Evolutionary conservation across 2,329 filamentous ascomycete species (phyloP).

Genomic region (Neoarthrinium moseri): DNA sequence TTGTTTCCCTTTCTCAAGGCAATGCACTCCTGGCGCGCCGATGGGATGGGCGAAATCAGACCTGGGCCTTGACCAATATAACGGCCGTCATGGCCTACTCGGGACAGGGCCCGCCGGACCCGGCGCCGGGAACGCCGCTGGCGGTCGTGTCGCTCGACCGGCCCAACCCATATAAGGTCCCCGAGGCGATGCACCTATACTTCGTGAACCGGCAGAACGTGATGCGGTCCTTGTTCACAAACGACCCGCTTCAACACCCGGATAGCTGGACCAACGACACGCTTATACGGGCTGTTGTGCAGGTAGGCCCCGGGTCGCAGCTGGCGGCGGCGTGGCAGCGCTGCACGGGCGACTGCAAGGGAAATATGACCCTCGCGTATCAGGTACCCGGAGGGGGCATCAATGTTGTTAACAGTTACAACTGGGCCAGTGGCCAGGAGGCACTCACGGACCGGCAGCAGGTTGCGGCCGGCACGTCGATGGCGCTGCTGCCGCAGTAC

Average conservation of each 20-base stretch:
- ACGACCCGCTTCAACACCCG: slow-evolving; percentile 8
- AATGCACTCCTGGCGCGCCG: slow-evolving; percentile 19
- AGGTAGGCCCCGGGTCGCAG: slow-evolving; percentile 8
- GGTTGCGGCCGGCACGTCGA: slow-evolving; percentile 11
- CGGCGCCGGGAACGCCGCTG: slow-evolving; percentile 13
- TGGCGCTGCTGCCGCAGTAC: slow-evolving; percentile 15
- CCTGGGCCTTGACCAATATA: slow-evolving; percentile 18
- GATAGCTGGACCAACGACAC: slow-evolving; percentile 13
- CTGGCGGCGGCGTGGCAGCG: slow-evolving; percentile 17
- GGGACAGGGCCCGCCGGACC: slow-evolving; percentile 3
- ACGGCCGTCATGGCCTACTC: slow-evolving; percentile 13
- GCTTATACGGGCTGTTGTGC: background rate
- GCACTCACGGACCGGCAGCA: slow-evolving; percentile 6
- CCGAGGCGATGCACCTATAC: slow-evolving; percentile 10
- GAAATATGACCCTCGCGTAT: slow-evolving; percentile 14
- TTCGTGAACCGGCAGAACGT: slow-evolving; percentile 10
- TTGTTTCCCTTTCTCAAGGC: background rate
- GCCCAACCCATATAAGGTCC: slow-evolving; percentile 11
- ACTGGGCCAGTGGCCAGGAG: slow-evolving; percentile 13
- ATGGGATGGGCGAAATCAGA: slow-evolving; percentile 21
- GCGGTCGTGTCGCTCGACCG: slow-evolving; percentile 12
- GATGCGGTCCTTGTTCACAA: slow-evolving; percentile 11
- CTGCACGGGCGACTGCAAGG: slow-evolving; percentile 13
- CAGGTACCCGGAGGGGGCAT: slow-evolving; percentile 16
- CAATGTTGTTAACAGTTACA: slow-evolving; percentile 12